Percentiles rank a stretch among this genome's conserved stretches.
phyloP scores from a whole-genome alignment of 1,284 basidiomycete genomes.

The Ceratobasidium sp. region DNA sequence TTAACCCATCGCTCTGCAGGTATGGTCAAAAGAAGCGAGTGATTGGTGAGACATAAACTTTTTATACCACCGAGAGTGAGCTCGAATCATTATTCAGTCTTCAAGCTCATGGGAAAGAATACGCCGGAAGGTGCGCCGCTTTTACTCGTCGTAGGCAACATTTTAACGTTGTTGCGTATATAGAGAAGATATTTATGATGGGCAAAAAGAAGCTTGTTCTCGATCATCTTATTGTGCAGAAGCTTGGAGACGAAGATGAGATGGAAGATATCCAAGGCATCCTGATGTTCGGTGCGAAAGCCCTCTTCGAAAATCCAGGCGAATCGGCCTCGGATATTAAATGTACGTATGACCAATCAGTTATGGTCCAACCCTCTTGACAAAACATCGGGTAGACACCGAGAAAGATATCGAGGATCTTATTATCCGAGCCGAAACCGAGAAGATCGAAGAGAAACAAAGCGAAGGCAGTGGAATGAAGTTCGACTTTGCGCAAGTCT shows the following conservation, averaged over 20 bases:
- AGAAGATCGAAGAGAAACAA: conserved; percentile 60
- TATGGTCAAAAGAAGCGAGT: conserved; percentile 47
- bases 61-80: conserved; percentile 61
- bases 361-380: not conserved
- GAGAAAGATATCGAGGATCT: conserved; percentile 80
- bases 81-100: conserved; percentile 76
- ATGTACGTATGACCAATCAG: conserved; percentile 58
- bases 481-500: conserved; percentile 86
- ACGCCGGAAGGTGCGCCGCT: conserved; percentile 75
- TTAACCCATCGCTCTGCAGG: conserved; percentile 49
- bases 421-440: conserved; percentile 79
- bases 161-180: not conserved
- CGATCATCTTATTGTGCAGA: conserved; percentile 91
- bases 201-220: conserved; percentile 90
- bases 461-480: conserved; percentile 50
- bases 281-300: conserved; percentile 79
- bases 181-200: conserved; percentile 84
- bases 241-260: conserved; percentile 81
- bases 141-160: not conserved
- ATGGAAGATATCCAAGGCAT: conserved; percentile 78
- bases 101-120: conserved; percentile 88
- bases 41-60: not conserved
- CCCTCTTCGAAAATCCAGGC: conserved; percentile 69
- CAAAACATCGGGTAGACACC: conserved; percentile 59
- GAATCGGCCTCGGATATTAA: conserved; percentile 65